A percentile compares a stretch with the other conserved stretches of the same genome.
phyloP scores from a whole-genome alignment of 2,329 filamentous ascomycete species.

The Plenodomus lindquistii region DNA sequence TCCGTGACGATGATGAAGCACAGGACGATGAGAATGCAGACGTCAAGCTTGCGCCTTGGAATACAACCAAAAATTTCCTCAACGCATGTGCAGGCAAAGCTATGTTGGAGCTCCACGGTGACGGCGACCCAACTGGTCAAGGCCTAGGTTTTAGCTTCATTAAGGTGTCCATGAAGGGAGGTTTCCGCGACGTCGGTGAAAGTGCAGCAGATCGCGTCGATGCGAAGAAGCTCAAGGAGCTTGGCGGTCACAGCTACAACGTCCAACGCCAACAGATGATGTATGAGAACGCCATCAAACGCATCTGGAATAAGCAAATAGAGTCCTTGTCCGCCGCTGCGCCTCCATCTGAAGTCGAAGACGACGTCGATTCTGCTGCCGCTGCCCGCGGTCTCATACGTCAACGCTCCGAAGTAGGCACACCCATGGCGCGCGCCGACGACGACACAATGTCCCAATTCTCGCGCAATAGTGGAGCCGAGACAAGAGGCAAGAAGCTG shows the following conservation, averaged over 20 bases:
- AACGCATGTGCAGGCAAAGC: slow-evolving; percentile 93
- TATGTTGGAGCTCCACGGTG: slow-evolving; percentile 92
- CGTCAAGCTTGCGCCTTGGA: slow-evolving; percentile 92
- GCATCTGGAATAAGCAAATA: slow-evolving; percentile 91
- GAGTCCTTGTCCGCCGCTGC: slow-evolving; percentile 72
- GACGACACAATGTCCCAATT: slow-evolving; percentile 66
- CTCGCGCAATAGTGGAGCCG: slow-evolving; percentile 58
- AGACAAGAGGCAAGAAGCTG: slow-evolving; percentile 66
- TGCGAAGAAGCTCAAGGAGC: slow-evolving; percentile 69
- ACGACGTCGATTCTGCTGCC: slow-evolving; percentile 60
- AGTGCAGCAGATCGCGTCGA: slow-evolving; percentile 86
- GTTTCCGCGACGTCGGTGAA: slow-evolving; percentile 88
- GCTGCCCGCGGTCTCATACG: slow-evolving; percentile 46
- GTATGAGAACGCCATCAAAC: slow-evolving; percentile 87
- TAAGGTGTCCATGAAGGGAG: slow-evolving; percentile 97
- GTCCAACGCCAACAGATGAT: slow-evolving; percentile 91
- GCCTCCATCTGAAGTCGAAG: slow-evolving; percentile 75
- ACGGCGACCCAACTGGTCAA: slow-evolving; percentile 90
- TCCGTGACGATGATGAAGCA: slow-evolving; percentile 64
- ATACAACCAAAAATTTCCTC: slow-evolving; percentile 93
- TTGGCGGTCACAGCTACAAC: slow-evolving; percentile 93
- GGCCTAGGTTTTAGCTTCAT: slow-evolving; percentile 97
- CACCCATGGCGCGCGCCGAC: slow-evolving; percentile 63
- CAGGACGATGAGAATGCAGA: slow-evolving; percentile 76
- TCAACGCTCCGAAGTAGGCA: slow-evolving; percentile 65